These are phyloP conservation scores for Sugiyamaella novakii DNA, from an alignment of 1,139 yeast genomes.

Conservation along the genomic window DNA sequence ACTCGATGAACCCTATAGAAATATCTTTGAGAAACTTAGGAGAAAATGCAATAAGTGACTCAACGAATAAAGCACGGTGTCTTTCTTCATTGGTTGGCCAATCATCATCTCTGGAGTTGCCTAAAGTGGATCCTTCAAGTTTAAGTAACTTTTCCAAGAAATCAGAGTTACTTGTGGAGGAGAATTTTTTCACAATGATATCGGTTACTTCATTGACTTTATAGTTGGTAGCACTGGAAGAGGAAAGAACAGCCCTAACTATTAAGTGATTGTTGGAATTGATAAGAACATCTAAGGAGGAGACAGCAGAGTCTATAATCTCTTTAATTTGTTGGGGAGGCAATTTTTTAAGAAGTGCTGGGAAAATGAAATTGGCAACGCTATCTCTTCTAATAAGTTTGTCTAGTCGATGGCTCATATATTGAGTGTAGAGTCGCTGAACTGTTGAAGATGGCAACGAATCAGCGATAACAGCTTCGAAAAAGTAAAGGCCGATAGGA, in stretches of 20 bases:
- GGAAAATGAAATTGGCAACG: slow-evolving; percentile 75
- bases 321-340: slow-evolving; percentile 56
- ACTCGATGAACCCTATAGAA: slow-evolving; percentile 60
- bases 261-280: slow-evolving; percentile 67
- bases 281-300: slow-evolving; percentile 62
- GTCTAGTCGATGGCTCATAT: slow-evolving; percentile 72
- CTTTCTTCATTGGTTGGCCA: slow-evolving; percentile 83
- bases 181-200: slow-evolving; percentile 56
- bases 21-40: slow-evolving; percentile 57
- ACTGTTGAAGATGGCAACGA: slow-evolving; percentile 64
- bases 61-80: slow-evolving; percentile 73
- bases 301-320: slow-evolving; percentile 69
- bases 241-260: slow-evolving; percentile 67
- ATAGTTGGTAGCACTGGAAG: slow-evolving; percentile 64
- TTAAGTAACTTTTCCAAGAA: slow-evolving; percentile 70
- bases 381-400: slow-evolving; percentile 79
- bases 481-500: slow-evolving; percentile 87
- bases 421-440: slow-evolving; percentile 66
- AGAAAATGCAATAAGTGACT: slow-evolving; percentile 62
- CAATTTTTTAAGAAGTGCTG: slow-evolving; percentile 60
- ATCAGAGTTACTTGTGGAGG: slow-evolving; percentile 46
- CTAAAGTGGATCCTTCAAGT: slow-evolving; percentile 69
- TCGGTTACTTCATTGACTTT: slow-evolving; percentile 64
- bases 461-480: slow-evolving; percentile 67
- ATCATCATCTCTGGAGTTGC: slow-evolving; percentile 72